Evolutionary conservation across 2,329 filamentous ascomycete species (phyloP).

Genomic region (Dothidotthia symphoricarpi): DNA sequence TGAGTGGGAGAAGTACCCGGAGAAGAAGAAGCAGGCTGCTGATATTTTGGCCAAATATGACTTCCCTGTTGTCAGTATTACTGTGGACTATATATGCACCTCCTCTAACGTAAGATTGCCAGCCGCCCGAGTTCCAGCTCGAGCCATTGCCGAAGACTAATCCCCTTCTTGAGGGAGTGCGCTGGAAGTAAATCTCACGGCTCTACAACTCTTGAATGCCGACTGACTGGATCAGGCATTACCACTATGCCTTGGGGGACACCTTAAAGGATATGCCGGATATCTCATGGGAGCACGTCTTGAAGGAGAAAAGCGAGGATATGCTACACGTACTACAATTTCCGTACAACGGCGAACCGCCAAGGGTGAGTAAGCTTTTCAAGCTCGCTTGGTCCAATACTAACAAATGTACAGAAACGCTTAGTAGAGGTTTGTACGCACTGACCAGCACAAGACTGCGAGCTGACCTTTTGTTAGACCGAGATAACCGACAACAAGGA

Average conservation of each 20-base stretch:
- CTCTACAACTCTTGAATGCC: neutral
- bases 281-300: conserved; percentile 51
- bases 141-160: conserved; percentile 45
- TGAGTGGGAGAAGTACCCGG: conserved; percentile 54
- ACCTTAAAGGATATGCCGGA: conserved; percentile 51
- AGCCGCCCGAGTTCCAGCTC: conserved; percentile 48
- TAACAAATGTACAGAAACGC: conserved; percentile 41
- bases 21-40: conserved; percentile 62
- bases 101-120: conserved; percentile 3
- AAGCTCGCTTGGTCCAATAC: conserved; percentile 1
- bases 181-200: conserved; percentile 41
- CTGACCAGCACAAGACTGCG: too few species aligned
- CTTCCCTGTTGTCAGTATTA: conserved; percentile 44
- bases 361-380: conserved; percentile 22
- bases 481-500: conserved; percentile 61
- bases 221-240: conserved; percentile 26
- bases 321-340: conserved; percentile 52
- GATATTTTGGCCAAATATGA: conserved; percentile 55
- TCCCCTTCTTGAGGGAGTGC: conserved; percentile 46
- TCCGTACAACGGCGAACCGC: conserved; percentile 50
- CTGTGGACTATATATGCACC: too few species aligned
- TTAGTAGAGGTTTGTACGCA: conserved; percentile 47
- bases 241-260: conserved; percentile 46
- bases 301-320: conserved; percentile 47
- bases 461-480: conserved; percentile 32